Conservation (phyloP, 2,329 filamentous ascomycete species). For the Lecanicillium sp. region DNA sequence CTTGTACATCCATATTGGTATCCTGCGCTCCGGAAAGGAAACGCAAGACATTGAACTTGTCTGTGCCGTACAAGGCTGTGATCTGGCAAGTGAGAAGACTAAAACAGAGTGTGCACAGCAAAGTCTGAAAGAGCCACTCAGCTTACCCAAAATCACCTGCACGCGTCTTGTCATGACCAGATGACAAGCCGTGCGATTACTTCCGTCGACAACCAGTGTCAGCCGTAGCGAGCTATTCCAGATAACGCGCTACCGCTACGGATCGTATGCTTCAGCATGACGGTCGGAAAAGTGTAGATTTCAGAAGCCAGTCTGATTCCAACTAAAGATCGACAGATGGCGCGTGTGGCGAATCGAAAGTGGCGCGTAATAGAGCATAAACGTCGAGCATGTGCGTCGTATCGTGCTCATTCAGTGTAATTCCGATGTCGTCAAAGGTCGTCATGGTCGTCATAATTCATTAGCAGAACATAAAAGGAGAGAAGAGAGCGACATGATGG, state of each 20-base stretch:
- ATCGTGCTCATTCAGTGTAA: background rate
- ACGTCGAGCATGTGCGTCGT: background rate
- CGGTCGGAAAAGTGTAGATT: constrained; percentile 17
- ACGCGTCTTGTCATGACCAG: constrained; percentile 8
- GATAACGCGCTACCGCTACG: constrained; percentile 30
- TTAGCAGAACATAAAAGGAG: constrained; percentile 1
- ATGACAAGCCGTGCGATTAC: constrained; percentile 17
- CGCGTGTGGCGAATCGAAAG: background rate
- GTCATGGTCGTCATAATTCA: constrained; percentile 10
- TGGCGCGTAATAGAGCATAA: background rate
- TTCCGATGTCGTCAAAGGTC: background rate
- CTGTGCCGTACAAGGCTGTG: constrained; percentile 5
- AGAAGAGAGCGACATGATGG: background rate
- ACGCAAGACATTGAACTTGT: background rate
- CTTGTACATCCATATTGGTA: background rate
- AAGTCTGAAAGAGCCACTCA: constrained; percentile 16
- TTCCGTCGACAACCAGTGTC: constrained; percentile 40
- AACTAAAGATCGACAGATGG: background rate
- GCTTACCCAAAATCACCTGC: constrained; percentile 15
- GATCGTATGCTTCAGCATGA: constrained; percentile 23
- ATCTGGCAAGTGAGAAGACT: background rate
- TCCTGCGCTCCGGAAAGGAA: constrained; percentile 12
- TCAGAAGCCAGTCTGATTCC: constrained; percentile 22
- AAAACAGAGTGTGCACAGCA: constrained; percentile 24
- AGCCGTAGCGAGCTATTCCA: constrained; percentile 28